These are phyloP conservation scores for Arthrocladium fulminans DNA, from an alignment of 2,329 filamentous ascomycete genomes.

Conservation along the genomic window DNA sequence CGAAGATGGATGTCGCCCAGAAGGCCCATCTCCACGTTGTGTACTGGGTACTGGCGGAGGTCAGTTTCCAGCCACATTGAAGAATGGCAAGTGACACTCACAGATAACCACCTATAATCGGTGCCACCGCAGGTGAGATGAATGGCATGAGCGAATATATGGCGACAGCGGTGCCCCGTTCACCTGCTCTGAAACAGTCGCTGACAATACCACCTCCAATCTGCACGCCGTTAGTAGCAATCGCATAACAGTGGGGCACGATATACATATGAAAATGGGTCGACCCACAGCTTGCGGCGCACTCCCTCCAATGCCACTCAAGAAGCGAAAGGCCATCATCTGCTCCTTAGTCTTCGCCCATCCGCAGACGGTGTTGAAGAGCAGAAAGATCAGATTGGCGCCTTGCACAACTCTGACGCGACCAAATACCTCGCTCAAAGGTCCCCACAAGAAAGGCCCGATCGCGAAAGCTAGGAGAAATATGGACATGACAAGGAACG, in stretches of 20 bases:
- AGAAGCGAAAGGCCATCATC: constrained; percentile 40
- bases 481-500: constrained; percentile 37
- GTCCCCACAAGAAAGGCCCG: constrained; percentile 35
- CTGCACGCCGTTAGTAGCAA: not conserved
- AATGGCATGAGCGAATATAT: constrained; percentile 48
- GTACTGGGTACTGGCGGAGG: constrained; percentile 20
- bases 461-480: constrained; percentile 39
- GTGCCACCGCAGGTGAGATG: constrained; percentile 49
- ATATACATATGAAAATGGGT: constrained; percentile 19
- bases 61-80: constrained; percentile 29
- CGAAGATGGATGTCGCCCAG: constrained; percentile 24
- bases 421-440: constrained; percentile 37
- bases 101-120: constrained; percentile 47
- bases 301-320: constrained; percentile 41
- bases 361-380: constrained; percentile 44
- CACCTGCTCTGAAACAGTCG: constrained; percentile 44
- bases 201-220: constrained; percentile 29
- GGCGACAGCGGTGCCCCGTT: constrained; percentile 46
- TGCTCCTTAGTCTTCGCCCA: constrained; percentile 36
- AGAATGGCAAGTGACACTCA: constrained; percentile 40
- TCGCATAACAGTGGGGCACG: not conserved
- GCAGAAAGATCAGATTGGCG: constrained; percentile 36
- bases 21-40: constrained; percentile 31
- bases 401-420: constrained; percentile 36
- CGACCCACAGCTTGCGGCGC: constrained; percentile 31